A percentile compares a stretch with the other conserved stretches of the same genome.
Evolutionary conservation across 1,139 yeast species (phyloP).

Genomic region (Ogataea hybrid): DNA sequence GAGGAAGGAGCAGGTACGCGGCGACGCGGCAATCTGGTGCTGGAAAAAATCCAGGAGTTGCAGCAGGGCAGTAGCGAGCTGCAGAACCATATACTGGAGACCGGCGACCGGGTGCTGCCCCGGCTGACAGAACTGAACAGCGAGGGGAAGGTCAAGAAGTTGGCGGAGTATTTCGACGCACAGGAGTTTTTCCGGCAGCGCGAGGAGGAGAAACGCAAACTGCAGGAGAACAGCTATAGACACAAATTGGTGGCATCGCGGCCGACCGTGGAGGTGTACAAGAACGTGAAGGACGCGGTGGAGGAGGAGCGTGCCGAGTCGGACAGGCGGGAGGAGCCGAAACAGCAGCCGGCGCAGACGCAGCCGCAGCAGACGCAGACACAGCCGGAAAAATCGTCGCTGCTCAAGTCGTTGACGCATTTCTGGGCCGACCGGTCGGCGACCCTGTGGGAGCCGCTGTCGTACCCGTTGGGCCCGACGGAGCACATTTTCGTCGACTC

Average conservation of each 20-base stretch:
- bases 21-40: conserved; percentile 25
- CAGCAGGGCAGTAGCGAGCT: conserved; percentile 18
- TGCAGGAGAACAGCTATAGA: conserved; percentile 56
- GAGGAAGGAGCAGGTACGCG: not conserved
- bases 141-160: conserved; percentile 52
- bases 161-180: conserved; percentile 73
- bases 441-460: conserved; percentile 90
- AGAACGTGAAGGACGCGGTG: conserved; percentile 88
- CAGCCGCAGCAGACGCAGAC: no score
- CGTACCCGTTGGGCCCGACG: conserved; percentile 72
- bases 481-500: conserved; percentile 96
- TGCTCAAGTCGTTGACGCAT: conserved; percentile 80
- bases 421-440: conserved; percentile 99
- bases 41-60: conserved; percentile 27
- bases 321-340: not conserved
- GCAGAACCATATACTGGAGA: conserved; percentile 19
- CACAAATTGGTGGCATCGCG: conserved; percentile 79
- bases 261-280: conserved; percentile 90
- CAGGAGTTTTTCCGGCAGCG: conserved; percentile 86
- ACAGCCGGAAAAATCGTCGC: conserved; percentile 61
- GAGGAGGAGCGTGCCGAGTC: conserved; percentile 24
- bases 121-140: conserved; percentile 11
- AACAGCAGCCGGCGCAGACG: conserved; percentile 1
- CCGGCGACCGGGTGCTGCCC: conserved; percentile 16
- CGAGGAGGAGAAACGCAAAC: conserved; percentile 68